Evolutionary conservation across 352 stramenopile genomes (phyloP).

Genomic region (Globisporangium rhizosaccharum): DNA sequence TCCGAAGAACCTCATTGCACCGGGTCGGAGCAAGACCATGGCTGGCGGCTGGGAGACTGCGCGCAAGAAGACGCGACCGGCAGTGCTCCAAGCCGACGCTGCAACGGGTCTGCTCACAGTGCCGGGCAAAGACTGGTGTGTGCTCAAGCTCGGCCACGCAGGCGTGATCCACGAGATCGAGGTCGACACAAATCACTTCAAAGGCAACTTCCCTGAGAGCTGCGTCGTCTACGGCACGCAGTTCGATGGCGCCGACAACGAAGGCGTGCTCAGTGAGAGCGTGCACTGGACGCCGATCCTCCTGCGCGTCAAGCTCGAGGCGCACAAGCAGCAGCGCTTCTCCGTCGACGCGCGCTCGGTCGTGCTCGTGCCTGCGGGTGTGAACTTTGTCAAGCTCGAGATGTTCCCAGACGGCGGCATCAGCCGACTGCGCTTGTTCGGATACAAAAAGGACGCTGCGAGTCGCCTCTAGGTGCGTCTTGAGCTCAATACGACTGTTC

Average conservation of each 20-base stretch:
- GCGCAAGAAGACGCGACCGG: slow-evolving; percentile 81
- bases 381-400: slow-evolving; percentile 92
- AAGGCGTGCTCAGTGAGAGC: slow-evolving; percentile 27
- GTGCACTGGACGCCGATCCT: slow-evolving; percentile 85
- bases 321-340: slow-evolving; percentile 88
- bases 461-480: slow-evolving; percentile 23
- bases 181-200: slow-evolving; percentile 94
- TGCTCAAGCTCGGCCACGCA: slow-evolving; percentile 87
- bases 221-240: slow-evolving; percentile 71
- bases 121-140: slow-evolving; percentile 88
- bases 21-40: slow-evolving; percentile 88
- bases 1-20: slow-evolving; percentile 89
- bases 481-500: slow-evolving; percentile 31
- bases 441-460: slow-evolving; percentile 42
- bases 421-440: slow-evolving; percentile 85
- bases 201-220: slow-evolving; percentile 94
- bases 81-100: slow-evolving; percentile 49
- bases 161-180: slow-evolving; percentile 65
- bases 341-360: slow-evolving; percentile 48
- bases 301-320: slow-evolving; percentile 75
- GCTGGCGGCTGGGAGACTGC: slow-evolving; percentile 94
- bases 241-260: slow-evolving; percentile 32
- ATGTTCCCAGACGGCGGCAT: slow-evolving; percentile 95
- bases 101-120: slow-evolving; percentile 49
- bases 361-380: slow-evolving; percentile 36